Base-by-base conservation (phyloP, 768 basidiomycete genomes). In the Russula ochroleuca region DNA sequence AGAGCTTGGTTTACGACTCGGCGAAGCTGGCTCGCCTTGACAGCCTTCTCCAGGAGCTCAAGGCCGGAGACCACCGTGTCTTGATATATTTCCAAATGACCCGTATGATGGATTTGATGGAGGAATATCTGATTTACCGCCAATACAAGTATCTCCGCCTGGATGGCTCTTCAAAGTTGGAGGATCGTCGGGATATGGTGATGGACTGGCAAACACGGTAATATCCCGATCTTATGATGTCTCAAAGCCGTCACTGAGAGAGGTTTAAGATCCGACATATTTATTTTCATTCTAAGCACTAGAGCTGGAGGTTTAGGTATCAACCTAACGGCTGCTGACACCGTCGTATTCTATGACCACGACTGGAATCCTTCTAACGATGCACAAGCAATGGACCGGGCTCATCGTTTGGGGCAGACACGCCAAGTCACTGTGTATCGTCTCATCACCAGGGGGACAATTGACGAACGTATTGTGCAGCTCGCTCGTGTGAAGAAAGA, bases 1-100 rank as follows among this genome's bases (percentile, higher is more conserved):
- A 97, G 75, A 83, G 96, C 56, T 83, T 99, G 28, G 90, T 99
- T 55, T 94, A 92, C 67, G 96, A 99, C 73, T 98, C 96, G 31
- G 96, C 90, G 41, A 99, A 99, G 75, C 85, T 99, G 38, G 92
- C 94, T 43, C 84, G 91, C 33, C 81, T 99, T 53, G 97, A 99
- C 74, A 71, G 80, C 23, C 78, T 99, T n/a, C 79, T 99, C 9
- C 89, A 92, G 65, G 92, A 96, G 70, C 85, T 99, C 62, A 98
- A 97, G 76, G 81, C 85, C 40, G 90, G 87, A 1, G 95, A 95
- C 65, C 97, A 99, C 75, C 87, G 94, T 51, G 93, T 96, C 15
- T 76, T 99, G 69, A 82, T 99, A 21, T 99, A 98, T 77, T 98
- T 98, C 86, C 97, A 99, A 75, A 99, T 99, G 97, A 98, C 96